Evolutionary conservation across 495 filamentous ascomycete species (phyloP).

Genomic region (Daldinia childiae): DNA sequence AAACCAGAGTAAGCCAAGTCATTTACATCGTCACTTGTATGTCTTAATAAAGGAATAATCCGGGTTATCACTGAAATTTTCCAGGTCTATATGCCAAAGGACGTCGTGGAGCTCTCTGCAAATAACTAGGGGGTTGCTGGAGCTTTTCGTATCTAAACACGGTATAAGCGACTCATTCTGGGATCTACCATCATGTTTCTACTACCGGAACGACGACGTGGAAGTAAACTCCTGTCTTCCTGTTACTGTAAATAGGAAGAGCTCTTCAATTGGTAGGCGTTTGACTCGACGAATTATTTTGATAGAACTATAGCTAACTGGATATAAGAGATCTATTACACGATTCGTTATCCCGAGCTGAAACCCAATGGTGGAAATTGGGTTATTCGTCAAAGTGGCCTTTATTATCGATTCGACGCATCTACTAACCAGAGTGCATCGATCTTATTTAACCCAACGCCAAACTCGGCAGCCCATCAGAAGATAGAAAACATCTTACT

Average conservation of each 20-base stretch:
- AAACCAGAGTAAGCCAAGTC: slow-evolving; percentile 12
- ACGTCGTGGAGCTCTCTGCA: slow-evolving; percentile 57
- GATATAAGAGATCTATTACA: slow-evolving; percentile 52
- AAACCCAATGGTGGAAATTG: slow-evolving; percentile 48
- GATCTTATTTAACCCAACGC: slow-evolving; percentile 51
- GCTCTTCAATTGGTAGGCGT: slow-evolving; percentile 42
- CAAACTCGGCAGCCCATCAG: slow-evolving; percentile 44
- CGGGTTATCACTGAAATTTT: slow-evolving; percentile 3
- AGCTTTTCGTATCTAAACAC: slow-evolving; percentile 44
- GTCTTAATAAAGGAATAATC: slow-evolving; percentile 12
- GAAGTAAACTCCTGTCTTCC: slow-evolving; percentile 52
- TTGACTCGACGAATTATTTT: background rate
- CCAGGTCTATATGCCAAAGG: slow-evolving; percentile 55
- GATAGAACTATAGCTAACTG: background rate
- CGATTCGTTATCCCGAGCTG: slow-evolving; percentile 53
- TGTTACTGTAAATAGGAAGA: slow-evolving; percentile 39
- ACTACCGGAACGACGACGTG: slow-evolving; percentile 48
- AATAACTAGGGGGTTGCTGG: slow-evolving; percentile 48
- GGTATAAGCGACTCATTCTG: slow-evolving; percentile 47
- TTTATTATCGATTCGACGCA: slow-evolving; percentile 53
- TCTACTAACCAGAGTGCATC: slow-evolving; percentile 44
- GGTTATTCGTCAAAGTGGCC: slow-evolving; percentile 55
- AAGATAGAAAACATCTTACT: slow-evolving; percentile 36
- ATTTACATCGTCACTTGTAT: slow-evolving; percentile 47
- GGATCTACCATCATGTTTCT: slow-evolving; percentile 54